Conservation (phyloP, 2,329 filamentous ascomycete genomes). For the Colletotrichum tabaci region DNA sequence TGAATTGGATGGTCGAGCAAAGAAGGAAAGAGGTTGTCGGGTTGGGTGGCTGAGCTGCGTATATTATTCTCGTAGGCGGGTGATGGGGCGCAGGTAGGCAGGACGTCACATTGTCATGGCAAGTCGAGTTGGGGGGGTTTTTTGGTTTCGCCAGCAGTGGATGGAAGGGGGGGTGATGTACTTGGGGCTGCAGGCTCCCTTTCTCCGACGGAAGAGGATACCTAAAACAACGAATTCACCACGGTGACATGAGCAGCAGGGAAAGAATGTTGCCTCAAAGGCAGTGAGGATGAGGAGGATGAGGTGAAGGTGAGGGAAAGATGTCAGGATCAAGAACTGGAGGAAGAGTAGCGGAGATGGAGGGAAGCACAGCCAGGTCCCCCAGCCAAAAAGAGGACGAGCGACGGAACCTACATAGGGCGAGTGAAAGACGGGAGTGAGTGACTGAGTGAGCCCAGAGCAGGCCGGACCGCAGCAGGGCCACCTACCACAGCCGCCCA, state of each 20-base stretch:
- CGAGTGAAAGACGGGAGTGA: constrained; percentile 1
- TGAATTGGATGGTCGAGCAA: constrained; percentile 10
- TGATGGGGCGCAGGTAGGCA: constrained; percentile 37
- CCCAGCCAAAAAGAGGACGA: constrained; percentile 27
- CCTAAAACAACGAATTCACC: not conserved
- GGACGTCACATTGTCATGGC: constrained; percentile 42
- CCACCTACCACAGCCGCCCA: constrained; percentile 22
- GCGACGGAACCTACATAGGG: constrained; percentile 25
- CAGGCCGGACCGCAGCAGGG: constrained; percentile 39
- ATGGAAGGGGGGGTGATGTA: constrained; percentile 15
- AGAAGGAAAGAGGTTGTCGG: not conserved
- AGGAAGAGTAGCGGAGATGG: constrained; percentile 30
- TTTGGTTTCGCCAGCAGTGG: constrained; percentile 29
- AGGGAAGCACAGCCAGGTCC: constrained; percentile 33
- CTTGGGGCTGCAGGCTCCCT: not conserved
- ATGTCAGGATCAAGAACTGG: constrained; percentile 34
- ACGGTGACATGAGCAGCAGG: constrained; percentile 7
- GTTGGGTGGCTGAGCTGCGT: constrained; percentile 25
- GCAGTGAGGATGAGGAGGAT: constrained; percentile 28
- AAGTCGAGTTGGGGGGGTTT: constrained; percentile 17
- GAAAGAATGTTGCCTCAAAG: constrained; percentile 20
- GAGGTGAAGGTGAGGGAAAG: constrained; percentile 35
- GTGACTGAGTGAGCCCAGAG: constrained; percentile 25
- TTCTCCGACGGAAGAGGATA: constrained; percentile 14
- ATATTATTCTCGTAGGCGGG: constrained; percentile 36